phyloP scores from a whole-genome alignment of 2,329 filamentous ascomycete genomes.

The Apiospora rasikravindrae region DNA sequence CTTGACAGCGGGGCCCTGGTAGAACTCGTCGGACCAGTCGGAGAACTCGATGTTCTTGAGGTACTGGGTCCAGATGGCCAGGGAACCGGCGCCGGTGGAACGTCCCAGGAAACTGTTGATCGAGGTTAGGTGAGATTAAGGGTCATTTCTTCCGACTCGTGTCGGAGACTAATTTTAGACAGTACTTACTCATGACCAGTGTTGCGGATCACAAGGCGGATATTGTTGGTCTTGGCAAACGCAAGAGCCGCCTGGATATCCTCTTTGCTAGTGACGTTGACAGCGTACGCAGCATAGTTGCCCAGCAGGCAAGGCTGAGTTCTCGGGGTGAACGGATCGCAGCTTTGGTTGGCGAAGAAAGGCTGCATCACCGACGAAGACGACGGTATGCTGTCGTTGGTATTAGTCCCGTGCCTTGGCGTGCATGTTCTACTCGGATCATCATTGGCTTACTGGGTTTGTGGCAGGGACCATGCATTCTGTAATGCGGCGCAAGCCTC shows the following conservation, averaged over 20 bases:
- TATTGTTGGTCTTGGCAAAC: conserved; percentile 41
- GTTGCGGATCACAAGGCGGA: conserved; percentile 50
- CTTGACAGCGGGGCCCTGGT: conserved; percentile 35
- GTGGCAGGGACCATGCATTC: conserved; percentile 30
- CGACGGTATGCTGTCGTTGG: conserved; percentile 30
- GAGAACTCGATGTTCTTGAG: conserved; percentile 35
- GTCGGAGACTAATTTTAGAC: background rate
- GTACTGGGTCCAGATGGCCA: conserved; percentile 40
- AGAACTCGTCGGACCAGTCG: conserved; percentile 30
- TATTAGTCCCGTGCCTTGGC: conserved; percentile 31
- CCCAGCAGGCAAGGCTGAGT: conserved; percentile 49
- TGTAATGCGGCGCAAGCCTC: conserved; percentile 43
- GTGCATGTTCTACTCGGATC: conserved; percentile 24
- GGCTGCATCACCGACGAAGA: conserved; percentile 40
- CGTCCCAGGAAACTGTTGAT: conserved; percentile 38
- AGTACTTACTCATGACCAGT: conserved; percentile 48
- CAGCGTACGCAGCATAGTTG: conserved; percentile 40
- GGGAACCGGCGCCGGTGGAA: conserved; percentile 37
- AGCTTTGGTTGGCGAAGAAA: conserved; percentile 37
- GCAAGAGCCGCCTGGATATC: conserved; percentile 31
- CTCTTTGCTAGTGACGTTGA: conserved; percentile 28
- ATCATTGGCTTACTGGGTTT: conserved; percentile 33
- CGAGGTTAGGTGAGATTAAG: background rate
- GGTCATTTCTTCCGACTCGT: too few species aligned
- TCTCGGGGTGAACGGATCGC: conserved; percentile 47